These are phyloP conservation scores for Pseudogymnoascus sp. DNA, from an alignment of 2,329 filamentous ascomycete genomes.

Conservation along the genomic window DNA sequence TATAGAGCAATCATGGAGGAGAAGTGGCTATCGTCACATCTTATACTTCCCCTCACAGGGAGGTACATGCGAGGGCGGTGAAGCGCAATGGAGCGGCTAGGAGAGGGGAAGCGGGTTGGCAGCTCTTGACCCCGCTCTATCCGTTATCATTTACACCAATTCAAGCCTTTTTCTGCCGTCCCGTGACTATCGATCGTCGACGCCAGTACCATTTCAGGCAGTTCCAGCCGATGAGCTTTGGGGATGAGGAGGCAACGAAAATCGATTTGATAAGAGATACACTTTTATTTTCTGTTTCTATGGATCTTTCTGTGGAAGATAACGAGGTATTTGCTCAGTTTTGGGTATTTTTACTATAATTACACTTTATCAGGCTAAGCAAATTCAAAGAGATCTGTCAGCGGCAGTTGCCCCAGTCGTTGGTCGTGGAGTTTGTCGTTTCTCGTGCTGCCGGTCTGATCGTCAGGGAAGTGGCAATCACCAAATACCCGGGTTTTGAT, in stretches of 20 bases:
- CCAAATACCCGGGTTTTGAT: neutral
- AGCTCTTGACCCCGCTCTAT: neutral
- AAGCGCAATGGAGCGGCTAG: conserved; percentile 1
- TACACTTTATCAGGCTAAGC: neutral
- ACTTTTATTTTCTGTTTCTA: neutral
- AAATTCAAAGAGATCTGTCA: neutral
- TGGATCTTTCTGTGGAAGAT: neutral
- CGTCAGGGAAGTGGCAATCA: neutral
- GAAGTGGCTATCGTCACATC: neutral
- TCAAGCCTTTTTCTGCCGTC: neutral
- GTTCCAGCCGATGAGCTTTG: neutral
- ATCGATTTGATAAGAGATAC: conserved; percentile 3
- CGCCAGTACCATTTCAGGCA: neutral
- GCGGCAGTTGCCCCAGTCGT: neutral
- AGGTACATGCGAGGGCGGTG: conserved; percentile 4
- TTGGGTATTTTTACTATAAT: neutral
- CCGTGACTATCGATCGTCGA: neutral
- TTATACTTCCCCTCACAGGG: conserved; percentile 1
- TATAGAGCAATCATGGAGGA: neutral
- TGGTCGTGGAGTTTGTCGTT: neutral
- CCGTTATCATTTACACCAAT: neutral
- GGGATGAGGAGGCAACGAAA: neutral
- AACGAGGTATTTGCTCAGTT: neutral
- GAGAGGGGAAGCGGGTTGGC: neutral
- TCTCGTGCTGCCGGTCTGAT: neutral